These are phyloP conservation scores for Ampelomyces quisqualis DNA, from an alignment of 2,329 filamentous ascomycete genomes.

Conservation along the genomic window DNA sequence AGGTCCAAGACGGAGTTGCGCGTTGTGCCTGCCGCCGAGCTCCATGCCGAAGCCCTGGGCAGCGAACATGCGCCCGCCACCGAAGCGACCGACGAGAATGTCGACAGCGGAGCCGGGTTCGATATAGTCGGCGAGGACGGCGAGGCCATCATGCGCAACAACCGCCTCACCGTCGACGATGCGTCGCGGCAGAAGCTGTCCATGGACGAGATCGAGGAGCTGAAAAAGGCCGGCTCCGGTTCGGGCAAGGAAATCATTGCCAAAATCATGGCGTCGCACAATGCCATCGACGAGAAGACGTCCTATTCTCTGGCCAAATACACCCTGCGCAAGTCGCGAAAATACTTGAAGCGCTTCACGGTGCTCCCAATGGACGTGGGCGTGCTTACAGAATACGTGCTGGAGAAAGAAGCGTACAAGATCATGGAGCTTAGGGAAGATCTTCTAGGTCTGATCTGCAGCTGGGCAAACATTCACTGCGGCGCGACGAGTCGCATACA, in stretches of 20 bases:
- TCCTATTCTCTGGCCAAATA: constrained; percentile 93
- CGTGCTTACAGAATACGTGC: constrained; percentile 71
- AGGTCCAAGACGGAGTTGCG: constrained; percentile 70
- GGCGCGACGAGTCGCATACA: constrained; percentile 47
- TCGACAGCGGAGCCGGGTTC: constrained; percentile 41
- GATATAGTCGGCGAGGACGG: constrained; percentile 53
- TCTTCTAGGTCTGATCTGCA: constrained; percentile 74
- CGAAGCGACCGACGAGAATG: constrained; percentile 38
- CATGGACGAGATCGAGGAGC: constrained; percentile 68
- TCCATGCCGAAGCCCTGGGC: constrained; percentile 76
- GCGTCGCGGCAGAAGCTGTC: constrained; percentile 72
- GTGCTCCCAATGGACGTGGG: constrained; percentile 80
- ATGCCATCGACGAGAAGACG: constrained; percentile 90
- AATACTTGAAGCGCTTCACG: constrained; percentile 87
- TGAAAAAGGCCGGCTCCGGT: constrained; percentile 71
- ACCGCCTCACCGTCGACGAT: constrained; percentile 64
- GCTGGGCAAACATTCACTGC: constrained; percentile 88
- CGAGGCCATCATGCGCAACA: constrained; percentile 58
- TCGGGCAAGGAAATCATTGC: constrained; percentile 87
- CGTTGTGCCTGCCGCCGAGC: constrained; percentile 75
- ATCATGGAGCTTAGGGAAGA: constrained; percentile 88
- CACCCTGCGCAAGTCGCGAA: constrained; percentile 88
- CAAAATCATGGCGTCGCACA: constrained; percentile 88
- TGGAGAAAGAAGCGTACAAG: constrained; percentile 77
- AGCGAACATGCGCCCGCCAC: constrained; percentile 48